Evolutionary conservation across 2,329 filamentous ascomycete species (phyloP), one percentile per base, ranked within the genome.

Genomic region (Chaetomium globosum): DNA sequence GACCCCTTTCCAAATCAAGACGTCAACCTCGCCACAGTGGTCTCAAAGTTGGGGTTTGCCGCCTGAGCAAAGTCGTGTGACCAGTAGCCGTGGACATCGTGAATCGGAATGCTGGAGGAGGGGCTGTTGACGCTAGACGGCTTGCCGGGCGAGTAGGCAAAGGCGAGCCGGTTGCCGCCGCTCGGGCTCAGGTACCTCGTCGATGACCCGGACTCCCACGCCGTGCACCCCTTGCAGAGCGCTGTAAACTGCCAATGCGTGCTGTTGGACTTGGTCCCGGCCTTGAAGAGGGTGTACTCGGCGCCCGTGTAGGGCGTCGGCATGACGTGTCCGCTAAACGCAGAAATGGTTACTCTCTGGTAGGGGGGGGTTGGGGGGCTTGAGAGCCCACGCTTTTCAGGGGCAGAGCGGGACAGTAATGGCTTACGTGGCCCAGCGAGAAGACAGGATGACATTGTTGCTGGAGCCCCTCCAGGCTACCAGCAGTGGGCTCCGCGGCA

Each of bases 401-500:
- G 31, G 31, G 31, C n/a, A n/a, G n/a, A n/a, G n/a, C 4, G 7
- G 9, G 23, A 9, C 13, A n/a, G 6, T 9, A 21, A 51, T 16
- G 10, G 76, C 80, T 68, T 72, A 82, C 80, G 72, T 78, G 3
- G 80, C 78, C 71, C 78, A 80, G 31, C 81, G 77, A 0, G 79
- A 77, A 0, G 79, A 80, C 5, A 80, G 73, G 3, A 77, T 75
- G 7, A 70, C 76, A 8, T 73, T 74, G 56, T 77, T 79, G 71
- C 78, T 80, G 48, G 73, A 66, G 6, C 56, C 64, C 12, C 62
- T 65, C 80, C 81, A 83, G 6, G 76, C 77, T 23, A 82, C 70
- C 1, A 79, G 75, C 1, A 83, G 72, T 1, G 81, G 81, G 63
- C 79, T 78, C 67, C 79, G 77, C 3, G 77, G 75, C 81, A 83